Evolutionary conservation across 1,284 basidiomycete species (phyloP).

Genomic region (Inonotus obliquus): DNA sequence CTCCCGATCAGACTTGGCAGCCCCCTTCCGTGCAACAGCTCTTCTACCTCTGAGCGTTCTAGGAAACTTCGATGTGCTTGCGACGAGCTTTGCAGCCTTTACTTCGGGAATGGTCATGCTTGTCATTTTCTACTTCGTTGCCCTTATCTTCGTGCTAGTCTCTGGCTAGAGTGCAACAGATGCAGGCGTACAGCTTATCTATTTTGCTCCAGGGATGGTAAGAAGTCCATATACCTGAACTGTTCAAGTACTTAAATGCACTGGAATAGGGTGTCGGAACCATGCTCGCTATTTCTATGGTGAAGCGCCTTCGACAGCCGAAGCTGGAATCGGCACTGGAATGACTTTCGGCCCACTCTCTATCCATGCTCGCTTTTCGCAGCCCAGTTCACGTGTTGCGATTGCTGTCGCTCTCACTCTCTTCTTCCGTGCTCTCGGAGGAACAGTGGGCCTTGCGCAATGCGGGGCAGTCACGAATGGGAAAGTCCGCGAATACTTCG

Average conservation of each 20-base stretch:
- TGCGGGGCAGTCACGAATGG: constrained; percentile 43
- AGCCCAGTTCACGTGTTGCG: constrained; percentile 35
- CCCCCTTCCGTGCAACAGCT: constrained; percentile 32
- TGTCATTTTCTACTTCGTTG: constrained; percentile 50
- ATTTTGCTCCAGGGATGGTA: constrained; percentile 45
- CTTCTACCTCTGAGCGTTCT: constrained; percentile 38
- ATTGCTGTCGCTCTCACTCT: constrained; percentile 35
- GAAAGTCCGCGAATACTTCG: constrained; percentile 36
- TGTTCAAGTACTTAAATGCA: neutral
- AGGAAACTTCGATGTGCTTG: constrained; percentile 33
- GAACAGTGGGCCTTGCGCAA: constrained; percentile 49
- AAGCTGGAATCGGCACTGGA: constrained; percentile 37
- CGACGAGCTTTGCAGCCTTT: constrained; percentile 35
- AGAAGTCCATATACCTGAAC: constrained; percentile 19
- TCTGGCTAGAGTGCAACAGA: constrained; percentile 32
- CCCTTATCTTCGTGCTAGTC: constrained; percentile 46
- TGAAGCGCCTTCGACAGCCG: constrained; percentile 35
- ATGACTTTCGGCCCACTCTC: constrained; percentile 35
- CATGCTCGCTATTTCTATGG: constrained; percentile 24
- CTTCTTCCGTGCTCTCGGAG: constrained; percentile 37
- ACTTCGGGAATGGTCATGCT: constrained; percentile 45
- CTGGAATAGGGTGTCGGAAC: constrained; percentile 29
- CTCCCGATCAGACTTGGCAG: no score
- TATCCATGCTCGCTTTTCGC: constrained; percentile 43
- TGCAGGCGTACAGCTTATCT: constrained; percentile 44